These are phyloP conservation scores for Penicillium sp. DNA, from an alignment of 2,329 filamentous ascomycete species.

Conservation along the genomic window DNA sequence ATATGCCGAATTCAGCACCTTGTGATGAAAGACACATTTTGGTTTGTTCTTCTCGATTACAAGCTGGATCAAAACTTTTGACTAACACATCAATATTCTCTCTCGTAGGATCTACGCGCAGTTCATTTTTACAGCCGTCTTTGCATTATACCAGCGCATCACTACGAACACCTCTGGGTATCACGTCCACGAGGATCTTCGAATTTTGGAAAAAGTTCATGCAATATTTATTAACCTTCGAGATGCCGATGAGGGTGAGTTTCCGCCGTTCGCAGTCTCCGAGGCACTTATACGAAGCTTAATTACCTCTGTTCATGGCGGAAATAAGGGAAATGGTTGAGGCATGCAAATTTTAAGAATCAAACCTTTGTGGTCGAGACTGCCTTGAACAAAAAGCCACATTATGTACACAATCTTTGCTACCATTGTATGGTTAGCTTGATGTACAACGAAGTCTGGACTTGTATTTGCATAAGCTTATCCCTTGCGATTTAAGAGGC, in stretches of 20 bases:
- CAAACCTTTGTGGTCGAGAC: neutral
- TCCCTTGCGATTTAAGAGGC: neutral
- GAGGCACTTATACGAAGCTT: conserved; percentile 2
- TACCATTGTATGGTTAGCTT: no score
- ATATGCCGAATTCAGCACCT: conserved; percentile 3
- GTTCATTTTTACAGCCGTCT: conserved; percentile 8
- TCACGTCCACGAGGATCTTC: neutral
- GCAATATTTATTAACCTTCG: neutral
- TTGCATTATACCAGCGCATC: conserved; percentile 9
- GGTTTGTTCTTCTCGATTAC: neutral
- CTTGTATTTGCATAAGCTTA: neutral
- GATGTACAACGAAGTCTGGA: no score
- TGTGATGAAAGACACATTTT: conserved; percentile 2
- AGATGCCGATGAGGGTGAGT: neutral
- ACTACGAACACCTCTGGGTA: neutral
- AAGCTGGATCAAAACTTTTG: neutral
- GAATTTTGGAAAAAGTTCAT: neutral
- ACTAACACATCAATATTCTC: neutral
- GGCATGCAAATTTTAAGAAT: neutral
- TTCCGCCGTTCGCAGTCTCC: conserved; percentile 3
- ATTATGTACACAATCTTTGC: no score
- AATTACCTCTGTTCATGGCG: neutral
- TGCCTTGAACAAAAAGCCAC: neutral
- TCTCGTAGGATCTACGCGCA: conserved; percentile 11
- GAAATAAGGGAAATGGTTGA: neutral